Evolutionary conservation across 768 basidiomycete genomes (phyloP).

Genomic region (Pleurotus sapidus): DNA sequence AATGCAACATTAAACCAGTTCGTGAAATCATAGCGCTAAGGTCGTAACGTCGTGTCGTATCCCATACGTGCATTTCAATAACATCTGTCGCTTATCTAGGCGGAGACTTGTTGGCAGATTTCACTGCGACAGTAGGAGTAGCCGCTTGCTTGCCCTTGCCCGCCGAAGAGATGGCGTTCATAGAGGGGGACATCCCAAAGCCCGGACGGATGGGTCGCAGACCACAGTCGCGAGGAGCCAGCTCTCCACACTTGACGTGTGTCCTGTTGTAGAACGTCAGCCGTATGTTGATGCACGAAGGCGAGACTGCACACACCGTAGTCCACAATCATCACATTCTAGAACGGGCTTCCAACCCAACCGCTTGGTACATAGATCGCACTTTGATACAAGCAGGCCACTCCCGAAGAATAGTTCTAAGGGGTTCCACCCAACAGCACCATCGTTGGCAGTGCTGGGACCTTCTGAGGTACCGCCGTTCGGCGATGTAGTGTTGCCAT

Average conservation of each 20-base stretch:
- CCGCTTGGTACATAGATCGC: constrained; percentile 78
- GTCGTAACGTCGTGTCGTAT: background rate
- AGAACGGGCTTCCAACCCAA: constrained; percentile 85
- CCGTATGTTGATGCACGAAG: background rate
- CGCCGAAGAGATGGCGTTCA: constrained; percentile 32
- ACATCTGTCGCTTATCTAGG: background rate
- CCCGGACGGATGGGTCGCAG: constrained; percentile 38
- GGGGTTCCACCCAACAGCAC: constrained; percentile 61
- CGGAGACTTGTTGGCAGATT: constrained; percentile 1
- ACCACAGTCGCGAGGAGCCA: constrained; percentile 78
- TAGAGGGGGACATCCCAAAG: constrained; percentile 21
- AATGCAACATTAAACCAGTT: background rate
- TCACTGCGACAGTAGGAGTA: constrained; percentile 17
- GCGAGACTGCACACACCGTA: constrained; percentile 43
- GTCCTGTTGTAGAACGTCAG: constrained; percentile 40
- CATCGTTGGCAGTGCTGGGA: constrained; percentile 21
- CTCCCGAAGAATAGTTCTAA: constrained; percentile 77
- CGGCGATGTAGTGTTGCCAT: constrained; percentile 10
- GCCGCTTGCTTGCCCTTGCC: constrained; percentile 38
- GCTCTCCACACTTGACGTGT: constrained; percentile 86
- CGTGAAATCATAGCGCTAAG: background rate
- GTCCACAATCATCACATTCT: constrained; percentile 87
- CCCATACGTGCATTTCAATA: background rate
- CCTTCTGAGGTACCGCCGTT: background rate
- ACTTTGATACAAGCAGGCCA: constrained; percentile 69